Conservation (phyloP, 2,329 filamentous ascomycete genomes). For the Colletotrichum plurivorum region DNA sequence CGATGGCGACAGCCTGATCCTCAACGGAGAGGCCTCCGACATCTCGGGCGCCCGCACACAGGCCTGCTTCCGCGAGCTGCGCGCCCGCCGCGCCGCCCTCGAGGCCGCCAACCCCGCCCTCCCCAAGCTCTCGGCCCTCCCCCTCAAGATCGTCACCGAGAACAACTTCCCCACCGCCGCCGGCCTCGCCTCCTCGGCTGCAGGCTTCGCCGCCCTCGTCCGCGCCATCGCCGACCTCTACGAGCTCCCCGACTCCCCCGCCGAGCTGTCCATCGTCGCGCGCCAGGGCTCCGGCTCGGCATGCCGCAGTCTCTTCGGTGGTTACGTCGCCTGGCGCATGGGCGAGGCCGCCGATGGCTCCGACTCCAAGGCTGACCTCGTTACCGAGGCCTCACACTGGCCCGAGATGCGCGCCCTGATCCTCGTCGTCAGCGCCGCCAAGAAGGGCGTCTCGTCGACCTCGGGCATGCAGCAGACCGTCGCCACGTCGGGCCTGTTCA, state of each 20-base stretch:
- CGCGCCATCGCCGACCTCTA: constrained; percentile 94
- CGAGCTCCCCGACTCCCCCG: constrained; percentile 83
- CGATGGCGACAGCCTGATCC: constrained; percentile 78
- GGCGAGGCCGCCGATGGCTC: constrained; percentile 82
- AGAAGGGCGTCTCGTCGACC: constrained; percentile 95
- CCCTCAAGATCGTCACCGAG: constrained; percentile 90
- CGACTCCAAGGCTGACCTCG: constrained; percentile 90
- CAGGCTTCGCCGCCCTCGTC: constrained; percentile 79
- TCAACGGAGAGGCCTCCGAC: constrained; percentile 88
- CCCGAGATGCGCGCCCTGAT: constrained; percentile 94
- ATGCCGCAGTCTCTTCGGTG: constrained; percentile 92
- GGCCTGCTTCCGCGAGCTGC: constrained; percentile 91
- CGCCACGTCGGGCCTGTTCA: constrained; percentile 89
- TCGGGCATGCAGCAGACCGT: constrained; percentile 98
- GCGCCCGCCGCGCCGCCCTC: constrained; percentile 80
- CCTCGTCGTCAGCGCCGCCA: constrained; percentile 90
- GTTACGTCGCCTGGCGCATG: constrained; percentile 95
- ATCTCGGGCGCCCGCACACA: constrained; percentile 92
- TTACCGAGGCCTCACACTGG: constrained; percentile 93
- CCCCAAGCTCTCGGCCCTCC: constrained; percentile 83
- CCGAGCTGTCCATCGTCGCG: constrained; percentile 89
- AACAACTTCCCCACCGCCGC: constrained; percentile 99
- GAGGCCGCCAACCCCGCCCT: constrained; percentile 80
- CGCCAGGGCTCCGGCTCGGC: constrained; percentile 95
- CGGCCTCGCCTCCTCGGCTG: constrained; percentile 82